Base-by-base conservation (phyloP, 345 rosid species). In the Chamaenerion angustifolium region DNA sequence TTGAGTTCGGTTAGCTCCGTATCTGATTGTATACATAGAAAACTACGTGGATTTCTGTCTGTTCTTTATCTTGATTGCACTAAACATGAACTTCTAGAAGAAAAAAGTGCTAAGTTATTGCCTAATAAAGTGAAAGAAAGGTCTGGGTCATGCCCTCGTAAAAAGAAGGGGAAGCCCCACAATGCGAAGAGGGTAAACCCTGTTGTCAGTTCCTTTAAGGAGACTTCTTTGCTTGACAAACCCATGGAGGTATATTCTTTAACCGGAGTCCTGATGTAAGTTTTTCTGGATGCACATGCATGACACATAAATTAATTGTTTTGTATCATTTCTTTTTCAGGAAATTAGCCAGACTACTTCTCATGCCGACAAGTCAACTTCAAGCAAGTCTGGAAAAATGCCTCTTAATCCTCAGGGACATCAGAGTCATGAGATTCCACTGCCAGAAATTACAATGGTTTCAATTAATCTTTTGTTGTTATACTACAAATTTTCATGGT, bases 61-160 rank as follows among this genome's bases (percentile, higher is more conserved):
- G 61, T 67, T 58, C 66, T 81, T 66, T 83, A 80, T 52, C 74
- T 83, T 68, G 94, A 85, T 52, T 81, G 66, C 61, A 78, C 79
- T 65, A 86, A 68, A 69, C 57, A 71, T 68, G 98, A 90, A 72
- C 95, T 89, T 55, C 78, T 90, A 25, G 78, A 65, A 55, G 92
- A 83, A 15, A 78, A 63, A 55, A 76, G 62, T 56, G 57, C 57
- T 46, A 76, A 62, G 51, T 58, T 62, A 59, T 67, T 63, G 51
- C 66, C 78, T 51, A 67, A 65, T 66, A 77, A 75, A 63, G 61
- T 72, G 55, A 83, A 75, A 67, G 86, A 73, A 55, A 81, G 67
- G 66, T 43, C 49, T 31, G 59, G 72, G 57, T 57, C 70, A 11
- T 60, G 66, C 55, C 66, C 58, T 62, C 77, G 72, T 67, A 76